phyloP scores from a whole-genome alignment of 768 basidiomycete genomes.

The Pleurotus tuber-regium region DNA sequence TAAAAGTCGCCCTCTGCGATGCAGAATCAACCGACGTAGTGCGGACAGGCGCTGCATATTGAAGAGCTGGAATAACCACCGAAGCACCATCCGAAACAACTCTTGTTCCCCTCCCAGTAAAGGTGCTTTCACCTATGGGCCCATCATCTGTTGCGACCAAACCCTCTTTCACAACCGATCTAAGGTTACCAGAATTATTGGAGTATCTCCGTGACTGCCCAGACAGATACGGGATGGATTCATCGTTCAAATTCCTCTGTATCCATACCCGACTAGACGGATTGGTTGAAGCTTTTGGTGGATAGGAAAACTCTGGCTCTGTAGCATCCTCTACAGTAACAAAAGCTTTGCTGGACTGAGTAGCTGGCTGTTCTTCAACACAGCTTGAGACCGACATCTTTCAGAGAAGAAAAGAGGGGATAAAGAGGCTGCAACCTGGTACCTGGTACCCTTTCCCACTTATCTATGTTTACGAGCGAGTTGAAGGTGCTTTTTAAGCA shows the following conservation, averaged over 20 bases:
- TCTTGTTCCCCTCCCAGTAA: neutral
- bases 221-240: neutral
- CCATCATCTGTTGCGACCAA: neutral
- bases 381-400: no score
- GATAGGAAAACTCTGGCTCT: neutral
- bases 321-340: neutral
- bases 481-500: no score
- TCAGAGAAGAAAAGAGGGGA: no score
- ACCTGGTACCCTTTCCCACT: no score
- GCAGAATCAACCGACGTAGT: neutral
- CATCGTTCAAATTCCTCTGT: neutral
- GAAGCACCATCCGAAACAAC: neutral
- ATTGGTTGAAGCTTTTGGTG: conserved; percentile 7
- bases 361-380: no score
- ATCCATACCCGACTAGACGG: conserved; percentile 7
- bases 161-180: neutral
- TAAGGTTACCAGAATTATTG: neutral
- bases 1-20: conserved; percentile 1
- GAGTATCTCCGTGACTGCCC: conserved; percentile 1
- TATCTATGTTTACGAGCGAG: no score
- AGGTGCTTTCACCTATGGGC: neutral
- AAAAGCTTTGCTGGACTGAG: neutral
- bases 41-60: neutral
- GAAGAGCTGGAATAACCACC: neutral
- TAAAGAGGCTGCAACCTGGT: no score